Conservation (phyloP, 2,329 filamentous ascomycete genomes). For the Torrubiellomyces zombiae region DNA sequence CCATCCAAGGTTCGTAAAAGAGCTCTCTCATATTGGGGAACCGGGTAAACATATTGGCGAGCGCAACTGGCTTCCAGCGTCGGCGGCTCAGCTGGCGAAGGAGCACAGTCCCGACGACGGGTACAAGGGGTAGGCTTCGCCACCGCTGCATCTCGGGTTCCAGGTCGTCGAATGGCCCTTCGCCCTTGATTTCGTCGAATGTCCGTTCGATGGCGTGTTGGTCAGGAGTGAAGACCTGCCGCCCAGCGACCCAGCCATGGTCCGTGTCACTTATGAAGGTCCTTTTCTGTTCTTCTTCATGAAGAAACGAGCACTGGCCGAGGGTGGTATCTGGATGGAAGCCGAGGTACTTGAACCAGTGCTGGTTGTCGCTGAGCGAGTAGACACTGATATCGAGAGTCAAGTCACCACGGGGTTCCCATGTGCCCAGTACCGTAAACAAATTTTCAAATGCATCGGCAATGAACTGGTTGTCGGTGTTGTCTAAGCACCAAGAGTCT, state of each 20-base stretch:
- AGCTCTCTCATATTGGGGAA: conserved; percentile 19
- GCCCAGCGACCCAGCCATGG: conserved; percentile 11
- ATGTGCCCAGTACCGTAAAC: conserved; percentile 14
- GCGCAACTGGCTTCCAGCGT: conserved; percentile 15
- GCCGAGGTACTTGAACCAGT: conserved; percentile 18
- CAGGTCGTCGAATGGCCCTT: conserved; percentile 12
- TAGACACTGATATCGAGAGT: conserved; percentile 20
- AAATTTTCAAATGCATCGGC: conserved; percentile 13
- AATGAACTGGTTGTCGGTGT: conserved; percentile 11
- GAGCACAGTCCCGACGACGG: conserved; percentile 15
- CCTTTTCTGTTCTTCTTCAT: too few relatives aligned
- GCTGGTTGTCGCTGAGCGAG: conserved; percentile 18
- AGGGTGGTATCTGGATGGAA: conserved; percentile 9
- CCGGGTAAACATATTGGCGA: conserved; percentile 16
- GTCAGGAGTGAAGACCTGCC: conserved; percentile 7
- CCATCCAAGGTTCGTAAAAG: conserved; percentile 22
- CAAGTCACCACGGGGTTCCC: conserved; percentile 15
- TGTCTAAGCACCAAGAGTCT: conserved; percentile 6
- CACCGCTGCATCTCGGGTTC: conserved; percentile 15
- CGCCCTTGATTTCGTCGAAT: conserved; percentile 14
- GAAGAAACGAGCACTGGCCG: too few relatives aligned
- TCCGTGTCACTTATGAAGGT: too few relatives aligned
- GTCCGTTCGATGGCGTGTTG: conserved; percentile 4
- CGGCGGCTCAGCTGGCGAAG: conserved; percentile 20
- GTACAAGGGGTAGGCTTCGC: conserved; percentile 15